Evolutionary conservation across 352 stramenopile genomes (phyloP).

Genomic region (Globisporangium lucens): DNA sequence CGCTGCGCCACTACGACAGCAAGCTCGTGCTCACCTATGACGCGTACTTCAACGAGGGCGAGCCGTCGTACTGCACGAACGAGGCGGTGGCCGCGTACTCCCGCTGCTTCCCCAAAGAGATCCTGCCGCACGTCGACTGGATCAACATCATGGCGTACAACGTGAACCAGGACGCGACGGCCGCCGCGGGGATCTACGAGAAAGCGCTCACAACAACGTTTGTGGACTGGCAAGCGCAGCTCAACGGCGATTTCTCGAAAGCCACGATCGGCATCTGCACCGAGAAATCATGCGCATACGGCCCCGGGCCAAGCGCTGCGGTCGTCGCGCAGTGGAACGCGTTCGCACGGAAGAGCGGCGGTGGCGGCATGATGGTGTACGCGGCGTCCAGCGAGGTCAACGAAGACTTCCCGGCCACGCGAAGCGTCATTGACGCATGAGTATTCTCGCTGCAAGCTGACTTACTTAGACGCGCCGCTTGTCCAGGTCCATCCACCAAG

Average conservation of each 20-base stretch:
- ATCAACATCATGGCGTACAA: conserved; percentile 88
- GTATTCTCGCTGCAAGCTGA: not conserved
- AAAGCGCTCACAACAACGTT: conserved; percentile 57
- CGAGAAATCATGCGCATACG: conserved; percentile 50
- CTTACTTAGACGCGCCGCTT: not conserved
- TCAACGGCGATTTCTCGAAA: conserved; percentile 42
- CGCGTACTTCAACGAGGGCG: conserved; percentile 59
- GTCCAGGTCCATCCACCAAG: not conserved
- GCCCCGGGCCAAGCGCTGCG: conserved; percentile 48
- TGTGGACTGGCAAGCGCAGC: conserved; percentile 38
- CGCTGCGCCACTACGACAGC: conserved; percentile 29
- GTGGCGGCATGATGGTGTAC: conserved; percentile 79
- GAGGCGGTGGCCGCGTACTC: conserved; percentile 34
- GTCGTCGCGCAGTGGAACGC: conserved; percentile 54
- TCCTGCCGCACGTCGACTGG: conserved; percentile 64
- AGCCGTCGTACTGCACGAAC: conserved; percentile 26
- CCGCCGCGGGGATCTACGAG: conserved; percentile 48
- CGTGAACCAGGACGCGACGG: conserved; percentile 39
- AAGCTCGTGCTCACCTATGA: conserved; percentile 67
- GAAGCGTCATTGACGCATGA: conserved; percentile 31
- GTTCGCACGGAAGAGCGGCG: conserved; percentile 29
- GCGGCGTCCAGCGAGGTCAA: conserved; percentile 50
- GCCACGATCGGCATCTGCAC: conserved; percentile 63
- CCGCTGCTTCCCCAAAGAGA: conserved; percentile 53
- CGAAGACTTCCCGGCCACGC: conserved; percentile 47